Base-by-base conservation (phyloP, 371 early-diverging fungal genomes). In the Mucor indicus region DNA sequence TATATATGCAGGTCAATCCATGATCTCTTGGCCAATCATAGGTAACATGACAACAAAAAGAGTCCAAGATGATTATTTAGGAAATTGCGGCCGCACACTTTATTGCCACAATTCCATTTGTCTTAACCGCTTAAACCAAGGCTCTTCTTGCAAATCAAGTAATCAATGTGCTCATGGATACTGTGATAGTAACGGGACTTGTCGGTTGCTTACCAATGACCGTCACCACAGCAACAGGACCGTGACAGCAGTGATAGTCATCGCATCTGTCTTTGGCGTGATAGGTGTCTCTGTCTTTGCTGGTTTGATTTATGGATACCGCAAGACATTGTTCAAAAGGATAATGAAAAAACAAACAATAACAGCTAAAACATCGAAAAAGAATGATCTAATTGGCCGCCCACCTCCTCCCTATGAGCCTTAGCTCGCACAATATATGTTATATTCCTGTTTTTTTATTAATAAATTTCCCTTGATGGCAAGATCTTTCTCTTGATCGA, bases 61-160 rank as follows among this genome's bases (percentile, higher is more conserved):
- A 32, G 25, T 49, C 0, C 15, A 36, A 0, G 55, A 55, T 44
- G 0, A 16, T 1, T 55, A 55, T 25, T 21, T 55, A 7, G 55
- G 55, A 7, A 55, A 55, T 42, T 55, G 55, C 21, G 49, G 44
- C 0, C 55, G 38, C 15, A 44, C 32, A 4, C 22, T 48, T 1
- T 55, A 48, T 30, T 55, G 55, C 25, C 44, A n/a, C 6, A 16
- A n/a, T 8, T 49, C 49, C 19, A 29, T 44, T 11, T 55, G 55
- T 22, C 44, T 44, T 29, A 27, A 37, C 2, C 24, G 44, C 15
- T 30, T 37, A 13, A 17, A 31, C 7, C 3, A 24, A 0, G 31
- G 21, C 1, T 22, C 31, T 10, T 3, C 29, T 1, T 55, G 55
- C 17, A 11, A 13, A 1, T 55, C 55, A 4, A 43, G 49, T 1